Percentiles rank a stretch among this genome's conserved stretches.
Evolutionary conservation across 73 alveolate species (phyloP).

Genomic region (Blepharisma stoltei): DNA sequence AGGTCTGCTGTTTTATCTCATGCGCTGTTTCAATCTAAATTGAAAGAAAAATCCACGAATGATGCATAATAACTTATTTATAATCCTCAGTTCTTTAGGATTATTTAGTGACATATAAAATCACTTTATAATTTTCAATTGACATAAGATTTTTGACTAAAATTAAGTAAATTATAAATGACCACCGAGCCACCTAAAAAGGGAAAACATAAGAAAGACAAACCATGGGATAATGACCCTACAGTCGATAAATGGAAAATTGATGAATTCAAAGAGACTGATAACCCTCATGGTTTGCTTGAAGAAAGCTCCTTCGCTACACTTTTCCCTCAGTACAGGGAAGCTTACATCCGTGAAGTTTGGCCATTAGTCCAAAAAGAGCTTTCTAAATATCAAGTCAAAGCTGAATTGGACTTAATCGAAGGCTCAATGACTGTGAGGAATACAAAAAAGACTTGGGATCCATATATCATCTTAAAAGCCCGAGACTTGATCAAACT

Average conservation of each 20-base stretch:
- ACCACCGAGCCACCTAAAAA: not conserved
- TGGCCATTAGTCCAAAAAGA: constrained; percentile 46
- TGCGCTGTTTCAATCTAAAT: constrained; percentile 52
- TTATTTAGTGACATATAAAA: too few species aligned
- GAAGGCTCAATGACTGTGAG: constrained; percentile 99
- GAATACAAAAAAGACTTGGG: constrained; percentile 97
- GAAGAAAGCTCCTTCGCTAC: constrained; percentile 98
- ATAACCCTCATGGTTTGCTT: constrained; percentile 82
- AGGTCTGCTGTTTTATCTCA: constrained; percentile 64
- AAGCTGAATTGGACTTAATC: constrained; percentile 88
- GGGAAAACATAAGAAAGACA: constrained; percentile 78
- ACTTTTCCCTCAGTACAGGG: constrained; percentile 97
- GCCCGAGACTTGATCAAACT: constrained; percentile 97
- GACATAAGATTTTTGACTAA: constrained; percentile 18
- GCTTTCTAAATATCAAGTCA: constrained; percentile 72
- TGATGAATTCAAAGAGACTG: constrained; percentile 85
- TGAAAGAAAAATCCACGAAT: constrained; percentile 37
- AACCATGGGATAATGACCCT: constrained; percentile 98
- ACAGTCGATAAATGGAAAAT: constrained; percentile 94
- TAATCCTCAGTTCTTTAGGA: too few species aligned
- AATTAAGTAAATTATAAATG: not conserved
- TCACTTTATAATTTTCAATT: too few species aligned
- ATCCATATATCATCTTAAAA: constrained; percentile 96
- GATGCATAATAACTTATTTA: not conserved
- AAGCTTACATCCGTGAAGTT: constrained; percentile 81